Evolutionary conservation across 176 grass and related monocot genomes (phyloP), one percentile per base, ranked within the genome.

Genomic region (Themeda triandra): DNA sequence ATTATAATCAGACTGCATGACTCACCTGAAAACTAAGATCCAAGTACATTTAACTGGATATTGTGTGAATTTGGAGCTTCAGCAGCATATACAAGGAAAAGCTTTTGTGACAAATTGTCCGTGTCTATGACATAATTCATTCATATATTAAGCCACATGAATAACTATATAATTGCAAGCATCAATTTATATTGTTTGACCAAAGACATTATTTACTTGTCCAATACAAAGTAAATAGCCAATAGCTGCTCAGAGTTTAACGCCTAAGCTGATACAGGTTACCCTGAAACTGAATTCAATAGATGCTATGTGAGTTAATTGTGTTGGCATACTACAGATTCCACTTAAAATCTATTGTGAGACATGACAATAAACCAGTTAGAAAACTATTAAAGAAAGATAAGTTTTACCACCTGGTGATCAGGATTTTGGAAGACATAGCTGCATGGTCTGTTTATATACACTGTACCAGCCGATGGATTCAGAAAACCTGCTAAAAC

Each of bases 351-450:
- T n/a, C n/a, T n/a, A n/a, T n/a, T n/a, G n/a, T n/a, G n/a, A n/a
- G n/a, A n/a, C n/a, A n/a, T n/a, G n/a, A n/a, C n/a, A n/a, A n/a
- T n/a, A n/a, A n/a, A n/a, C n/a, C n/a, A n/a, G n/a, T n/a, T n/a
- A n/a, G n/a, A n/a, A n/a, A n/a, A n/a, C n/a, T n/a, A n/a, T n/a
- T n/a, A n/a, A n/a, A n/a, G n/a, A n/a, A n/a, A n/a, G n/a, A 35
- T 70, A 76, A 35, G 33, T 35, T 35, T 35, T 5, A 3, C 33
- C 33, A 39, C 95, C 95, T 98, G 95, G 79, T 95, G 92, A 80
- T 98, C 92, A 37, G 95, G 95, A 90, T 98, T 98, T 80, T 98
- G 95, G 86, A 98, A 98, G 73, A 98, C 95, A 86, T 95, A 93
- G 85, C 95, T 98, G 82, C 85, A 91, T 36, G 95, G 92, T 33